Percentiles rank a stretch among this genome's conserved stretches.
phyloP scores from a whole-genome alignment of 345 rosid genomes.

The thale cress (Arabidopsis thaliana) region TAIR10.1 NC_003071.7:585001-585500 shows the following conservation, averaged over 20 bases:
- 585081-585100: constrained; percentile 55
- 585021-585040: constrained; percentile 37
- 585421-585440: constrained; percentile 53
- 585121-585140: constrained; percentile 66
- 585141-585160: constrained; percentile 55
- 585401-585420: constrained; percentile 60
- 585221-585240: constrained; percentile 76
- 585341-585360: constrained; percentile 46
- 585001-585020: constrained; percentile 59
- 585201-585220: constrained; percentile 45
- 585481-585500: constrained; percentile 59
- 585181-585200: constrained; percentile 2
- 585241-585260: constrained; percentile 82
- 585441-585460: constrained; percentile 49
- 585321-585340: constrained; percentile 65
- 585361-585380: constrained; percentile 53
- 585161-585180: constrained; percentile 50
- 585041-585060: constrained; percentile 77
- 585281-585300: constrained; percentile 68
- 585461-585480: constrained; percentile 59
- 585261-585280: constrained; percentile 79
- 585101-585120: constrained; percentile 56
- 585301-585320: constrained; percentile 58
- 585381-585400: constrained; percentile 60
- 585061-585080: constrained; percentile 58